These are phyloP conservation scores for Neurospora hispaniola DNA, from an alignment of 495 filamentous ascomycete genomes.

Conservation along the genomic window DNA sequence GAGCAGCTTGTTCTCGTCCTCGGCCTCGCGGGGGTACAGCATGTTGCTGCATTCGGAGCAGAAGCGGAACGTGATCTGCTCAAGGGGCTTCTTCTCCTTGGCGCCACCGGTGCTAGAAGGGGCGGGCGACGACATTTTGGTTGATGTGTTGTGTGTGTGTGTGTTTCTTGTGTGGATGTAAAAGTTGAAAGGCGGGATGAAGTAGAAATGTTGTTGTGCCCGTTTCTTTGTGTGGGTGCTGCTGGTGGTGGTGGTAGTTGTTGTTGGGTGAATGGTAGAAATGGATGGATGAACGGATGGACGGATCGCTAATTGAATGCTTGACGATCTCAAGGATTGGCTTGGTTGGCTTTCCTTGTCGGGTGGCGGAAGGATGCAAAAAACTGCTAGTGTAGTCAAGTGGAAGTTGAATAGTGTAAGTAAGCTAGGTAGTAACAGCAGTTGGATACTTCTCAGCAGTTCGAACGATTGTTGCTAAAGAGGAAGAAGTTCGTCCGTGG, in stretches of 20 bases:
- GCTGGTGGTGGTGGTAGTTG: background rate
- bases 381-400: background rate
- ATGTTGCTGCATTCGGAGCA: slow-evolving; percentile 98
- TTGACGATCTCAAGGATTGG: background rate
- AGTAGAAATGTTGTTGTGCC: background rate
- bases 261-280: background rate
- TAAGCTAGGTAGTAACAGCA: background rate
- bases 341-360: background rate
- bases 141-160: background rate
- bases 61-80: slow-evolving; percentile 91
- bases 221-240: background rate
- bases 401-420: background rate
- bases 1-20: slow-evolving; percentile 39
- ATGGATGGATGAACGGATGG: background rate
- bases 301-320: background rate
- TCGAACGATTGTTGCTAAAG: background rate
- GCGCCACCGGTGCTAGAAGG: slow-evolving; percentile 38
- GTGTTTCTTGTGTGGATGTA: background rate
- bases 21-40: slow-evolving; percentile 92
- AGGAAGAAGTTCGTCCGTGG: background rate
- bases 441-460: background rate
- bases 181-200: background rate
- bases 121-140: slow-evolving; percentile 47
- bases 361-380: background rate
- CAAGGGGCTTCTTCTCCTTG: slow-evolving; percentile 44